Base-by-base conservation (phyloP, 345 rosid genomes). In the Firmiana major region DNA sequence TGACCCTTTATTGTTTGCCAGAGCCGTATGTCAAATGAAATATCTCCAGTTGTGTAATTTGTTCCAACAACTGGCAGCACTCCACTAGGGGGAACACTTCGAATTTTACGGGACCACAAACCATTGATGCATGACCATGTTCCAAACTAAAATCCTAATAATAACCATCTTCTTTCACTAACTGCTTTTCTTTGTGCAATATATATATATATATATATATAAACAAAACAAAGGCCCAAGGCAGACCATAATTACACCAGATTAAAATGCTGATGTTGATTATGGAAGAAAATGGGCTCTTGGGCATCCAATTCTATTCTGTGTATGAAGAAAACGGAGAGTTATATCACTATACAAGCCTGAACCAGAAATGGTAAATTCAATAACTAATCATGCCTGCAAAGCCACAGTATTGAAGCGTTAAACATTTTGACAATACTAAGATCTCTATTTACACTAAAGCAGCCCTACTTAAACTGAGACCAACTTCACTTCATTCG, bases 51-150 rank as follows among this genome's bases (percentile, higher is more conserved):
- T 69, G 19, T 10, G 51, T 34, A 43, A 21, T 67, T 69, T 69
- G 48, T 46, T 48, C 58, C 74, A 70, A 72, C 75, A 54, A 54
- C 49, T 36, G 63, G 75, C 28, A n/a, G 1, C 40, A 2, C 48
- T 54, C 63, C 75, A 72, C 63, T 19, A n/a, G 7, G 63, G 62
- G 73, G 46, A 54, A 53, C 62, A 36, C 21, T n/a, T 17, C 2
- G 48, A 38, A 72, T 54, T 72, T 72, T 54, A 12, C 0, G 75
- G 75, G 75, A 72, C 75, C 62, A 54, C 63, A n/a, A 5, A 3
- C 46, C 10, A 31, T 54, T 49, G 40, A 10, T 15, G 57, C 42
- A 71, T 26, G 59, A 71, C 16, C 26, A 28, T 31, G 7, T 6
- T 34, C 48, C 58, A 49, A 71, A 22, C 22, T 31, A 6, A 34